These are phyloP conservation scores for Neofusicoccum sp. DNA, from an alignment of 2,329 filamentous ascomycete species.

Conservation along the genomic window DNA sequence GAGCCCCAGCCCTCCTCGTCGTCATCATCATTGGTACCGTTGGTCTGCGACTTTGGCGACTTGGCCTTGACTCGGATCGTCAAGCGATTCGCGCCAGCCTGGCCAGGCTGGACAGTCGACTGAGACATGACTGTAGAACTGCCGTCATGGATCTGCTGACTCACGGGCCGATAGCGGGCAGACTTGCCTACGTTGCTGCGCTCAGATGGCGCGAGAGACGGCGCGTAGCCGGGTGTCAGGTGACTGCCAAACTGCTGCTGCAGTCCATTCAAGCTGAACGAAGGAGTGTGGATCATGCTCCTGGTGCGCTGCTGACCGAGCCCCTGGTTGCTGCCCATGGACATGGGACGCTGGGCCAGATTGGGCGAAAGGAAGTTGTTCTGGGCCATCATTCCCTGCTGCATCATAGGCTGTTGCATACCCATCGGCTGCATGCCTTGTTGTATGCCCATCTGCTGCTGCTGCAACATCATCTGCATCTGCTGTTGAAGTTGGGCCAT, in stretches of 20 bases:
- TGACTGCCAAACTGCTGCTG: slow-evolving; percentile 27
- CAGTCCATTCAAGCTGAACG: slow-evolving; percentile 84
- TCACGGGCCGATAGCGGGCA: slow-evolving; percentile 87
- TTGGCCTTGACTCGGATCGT: slow-evolving; percentile 18
- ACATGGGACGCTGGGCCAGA: slow-evolving; percentile 47
- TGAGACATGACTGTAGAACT: slow-evolving; percentile 21
- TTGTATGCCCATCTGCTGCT: slow-evolving; percentile 65
- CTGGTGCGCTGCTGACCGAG: slow-evolving; percentile 17
- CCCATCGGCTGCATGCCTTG: slow-evolving; percentile 29
- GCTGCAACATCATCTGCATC: slow-evolving; percentile 63
- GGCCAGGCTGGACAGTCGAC: slow-evolving; percentile 16
- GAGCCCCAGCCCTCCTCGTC: slow-evolving; percentile 20
- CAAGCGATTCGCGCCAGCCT: slow-evolving; percentile 10
- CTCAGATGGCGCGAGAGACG: slow-evolving; percentile 93
- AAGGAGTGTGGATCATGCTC: slow-evolving; percentile 19
- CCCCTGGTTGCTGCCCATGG: slow-evolving; percentile 38
- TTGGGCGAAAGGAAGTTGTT: slow-evolving; percentile 19
- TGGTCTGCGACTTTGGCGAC: slow-evolving; percentile 3
- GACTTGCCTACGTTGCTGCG: slow-evolving; percentile 92
- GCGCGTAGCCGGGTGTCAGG: slow-evolving; percentile 65
- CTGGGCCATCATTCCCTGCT: slow-evolving; percentile 50
- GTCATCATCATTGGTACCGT: slow-evolving; percentile 8
- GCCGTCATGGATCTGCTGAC: slow-evolving; percentile 36
- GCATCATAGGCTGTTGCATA: slow-evolving; percentile 33
- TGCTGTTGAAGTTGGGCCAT: slow-evolving; percentile 24